phyloP scores from a whole-genome alignment of 768 basidiomycete genomes.

The Trametes maxima region DNA sequence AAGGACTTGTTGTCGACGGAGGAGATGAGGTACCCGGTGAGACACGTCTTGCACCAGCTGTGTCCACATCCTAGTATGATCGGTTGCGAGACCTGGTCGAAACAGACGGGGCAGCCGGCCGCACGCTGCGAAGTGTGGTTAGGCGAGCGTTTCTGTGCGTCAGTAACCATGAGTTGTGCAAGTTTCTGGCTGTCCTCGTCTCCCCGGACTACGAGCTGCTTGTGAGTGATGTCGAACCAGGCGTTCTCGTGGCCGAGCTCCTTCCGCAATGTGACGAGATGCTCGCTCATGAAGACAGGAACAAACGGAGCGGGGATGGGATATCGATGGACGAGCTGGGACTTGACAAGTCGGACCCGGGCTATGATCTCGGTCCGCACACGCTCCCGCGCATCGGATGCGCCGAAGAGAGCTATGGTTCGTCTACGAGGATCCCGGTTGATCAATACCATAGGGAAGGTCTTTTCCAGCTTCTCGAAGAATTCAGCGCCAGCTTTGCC shows the following conservation, averaged over 20 bases:
- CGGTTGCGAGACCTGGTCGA: conserved; percentile 55
- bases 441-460: conserved; percentile 46
- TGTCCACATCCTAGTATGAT: conserved; percentile 66
- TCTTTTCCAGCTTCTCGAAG: conserved; percentile 45
- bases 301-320: conserved; percentile 49
- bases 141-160: conserved; percentile 29
- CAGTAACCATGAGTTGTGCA: conserved; percentile 45
- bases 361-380: conserved; percentile 50
- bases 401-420: conserved; percentile 57
- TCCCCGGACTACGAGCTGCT: conserved; percentile 57
- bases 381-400: conserved; percentile 40
- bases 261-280: conserved; percentile 47
- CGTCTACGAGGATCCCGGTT: conserved; percentile 44
- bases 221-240: conserved; percentile 45
- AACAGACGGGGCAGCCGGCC: conserved; percentile 67
- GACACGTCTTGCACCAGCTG: conserved; percentile 64
- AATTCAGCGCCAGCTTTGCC: conserved; percentile 44
- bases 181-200: conserved; percentile 46
- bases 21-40: conserved; percentile 58
- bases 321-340: conserved; percentile 46
- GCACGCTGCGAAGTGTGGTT: conserved; percentile 15
- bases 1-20: conserved; percentile 60
- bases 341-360: conserved; percentile 47
- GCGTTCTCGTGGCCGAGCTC: conserved; percentile 62
- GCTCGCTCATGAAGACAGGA: conserved; percentile 48